phyloP scores from a whole-genome alignment of 176 grass and related monocot species.

The Aegilops longissima region DNA sequence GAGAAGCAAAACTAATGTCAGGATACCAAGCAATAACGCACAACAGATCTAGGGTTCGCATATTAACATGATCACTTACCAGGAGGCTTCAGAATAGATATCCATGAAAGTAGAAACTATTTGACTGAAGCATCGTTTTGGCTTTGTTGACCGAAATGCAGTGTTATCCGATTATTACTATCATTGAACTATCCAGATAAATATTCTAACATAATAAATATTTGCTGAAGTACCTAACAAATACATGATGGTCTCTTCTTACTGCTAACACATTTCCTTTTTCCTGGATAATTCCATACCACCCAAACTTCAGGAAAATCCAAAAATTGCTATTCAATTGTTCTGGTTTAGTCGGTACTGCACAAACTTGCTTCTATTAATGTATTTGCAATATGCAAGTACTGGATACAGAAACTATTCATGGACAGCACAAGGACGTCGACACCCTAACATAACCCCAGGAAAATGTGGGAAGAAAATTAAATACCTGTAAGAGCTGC shows the following conservation, averaged over 20 bases:
- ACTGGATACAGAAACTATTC: conserved; percentile 20
- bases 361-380: neutral
- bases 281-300: neutral
- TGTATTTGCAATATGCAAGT: conserved; percentile 14
- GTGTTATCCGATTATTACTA: conserved; percentile 16
- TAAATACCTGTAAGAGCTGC: conserved; percentile 85
- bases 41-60: neutral
- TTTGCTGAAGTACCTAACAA: neutral
- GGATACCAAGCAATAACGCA: conserved; percentile 1
- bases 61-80: conserved; percentile 1
- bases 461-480: conserved; percentile 23
- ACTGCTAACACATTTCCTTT: neutral
- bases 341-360: conserved; percentile 20
- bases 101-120: neutral
- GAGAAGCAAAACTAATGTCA: neutral
- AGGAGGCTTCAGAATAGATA: neutral
- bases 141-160: conserved; percentile 11
- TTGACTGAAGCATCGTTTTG: conserved; percentile 15
- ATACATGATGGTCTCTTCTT: neutral
- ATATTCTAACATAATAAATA: conserved; percentile 21
- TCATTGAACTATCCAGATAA: neutral
- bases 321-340: neutral
- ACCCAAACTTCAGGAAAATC: conserved; percentile 1
- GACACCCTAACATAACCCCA: neutral
- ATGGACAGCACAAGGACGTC: neutral